These are phyloP conservation scores for Rhizomucor miehei DNA, from an alignment of 371 early-diverging fungal species.

Conservation along the genomic window DNA sequence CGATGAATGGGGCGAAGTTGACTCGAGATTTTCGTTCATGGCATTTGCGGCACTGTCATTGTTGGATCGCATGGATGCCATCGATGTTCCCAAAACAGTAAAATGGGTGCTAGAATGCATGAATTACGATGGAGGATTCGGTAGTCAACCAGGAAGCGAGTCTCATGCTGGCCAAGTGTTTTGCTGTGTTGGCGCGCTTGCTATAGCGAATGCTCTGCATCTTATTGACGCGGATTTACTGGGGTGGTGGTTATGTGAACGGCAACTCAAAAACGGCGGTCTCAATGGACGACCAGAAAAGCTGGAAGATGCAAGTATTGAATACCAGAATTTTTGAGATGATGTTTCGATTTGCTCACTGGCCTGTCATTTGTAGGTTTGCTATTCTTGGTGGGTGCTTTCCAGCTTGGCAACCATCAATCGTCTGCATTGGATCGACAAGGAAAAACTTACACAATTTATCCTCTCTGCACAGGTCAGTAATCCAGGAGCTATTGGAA, in stretches of 20 bases:
- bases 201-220: constrained; percentile 69
- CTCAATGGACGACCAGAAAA: constrained; percentile 98
- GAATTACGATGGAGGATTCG: constrained; percentile 98
- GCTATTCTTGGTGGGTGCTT: constrained; percentile 99
- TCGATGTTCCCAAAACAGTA: constrained; percentile 72
- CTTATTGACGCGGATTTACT: constrained; percentile 76
- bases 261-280: constrained; percentile 94
- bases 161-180: constrained; percentile 96
- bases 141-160: constrained; percentile 91
- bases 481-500: not conserved
- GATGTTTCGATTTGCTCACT: not conserved
- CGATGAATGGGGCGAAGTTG: constrained; percentile 94
- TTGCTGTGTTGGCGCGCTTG: constrained; percentile 89
- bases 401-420: constrained; percentile 87
- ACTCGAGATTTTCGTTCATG: constrained; percentile 93
- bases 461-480: constrained; percentile 82
- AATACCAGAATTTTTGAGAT: no score
- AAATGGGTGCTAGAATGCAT: constrained; percentile 79
- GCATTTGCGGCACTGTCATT: constrained; percentile 78
- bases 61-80: constrained; percentile 67
- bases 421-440: constrained; percentile 85
- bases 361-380: constrained; percentile 72
- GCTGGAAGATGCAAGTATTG: constrained; percentile 79
- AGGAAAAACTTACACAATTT: constrained; percentile 72
- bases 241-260: constrained; percentile 91